Conservation (phyloP, 192 early-diverging fungal genomes). For the Backusella mclennaniae region DNA sequence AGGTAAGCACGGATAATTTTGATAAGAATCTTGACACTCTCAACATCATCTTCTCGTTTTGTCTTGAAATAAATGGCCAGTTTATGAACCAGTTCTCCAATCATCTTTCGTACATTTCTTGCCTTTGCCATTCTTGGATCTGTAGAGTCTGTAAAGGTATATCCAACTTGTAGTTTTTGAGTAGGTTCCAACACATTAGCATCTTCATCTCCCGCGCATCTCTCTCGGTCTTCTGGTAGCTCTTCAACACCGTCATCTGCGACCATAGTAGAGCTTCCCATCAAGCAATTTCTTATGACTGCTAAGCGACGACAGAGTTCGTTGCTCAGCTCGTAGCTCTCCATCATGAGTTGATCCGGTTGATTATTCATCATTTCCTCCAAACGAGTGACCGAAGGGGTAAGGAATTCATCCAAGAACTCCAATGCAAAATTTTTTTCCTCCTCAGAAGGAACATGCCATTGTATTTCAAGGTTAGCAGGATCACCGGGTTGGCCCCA, state of each 20-base stretch:
- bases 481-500: constrained; percentile 72
- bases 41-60: constrained; percentile 72
- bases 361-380: constrained; percentile 41
- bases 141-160: constrained; percentile 61
- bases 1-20: constrained; percentile 50
- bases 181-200: constrained; percentile 3
- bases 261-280: constrained; percentile 50
- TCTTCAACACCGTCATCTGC: constrained; percentile 51
- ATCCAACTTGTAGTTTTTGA: constrained; percentile 53
- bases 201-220: constrained; percentile 10
- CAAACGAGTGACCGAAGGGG: constrained; percentile 38
- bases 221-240: background rate
- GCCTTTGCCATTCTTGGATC: constrained; percentile 50
- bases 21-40: constrained; percentile 67
- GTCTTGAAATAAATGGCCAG: constrained; percentile 49
- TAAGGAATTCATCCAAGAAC: constrained; percentile 54
- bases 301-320: constrained; percentile 53
- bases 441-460: constrained; percentile 72
- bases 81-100: constrained; percentile 53
- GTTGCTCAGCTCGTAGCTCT: constrained; percentile 39
- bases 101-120: constrained; percentile 48
- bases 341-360: background rate
- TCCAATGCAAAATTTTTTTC: constrained; percentile 71
- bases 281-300: constrained; percentile 51
- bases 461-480: constrained; percentile 57